Evolutionary conservation across 73 alveolate species (phyloP).

Genomic region (Symbiodinium natans): DNA sequence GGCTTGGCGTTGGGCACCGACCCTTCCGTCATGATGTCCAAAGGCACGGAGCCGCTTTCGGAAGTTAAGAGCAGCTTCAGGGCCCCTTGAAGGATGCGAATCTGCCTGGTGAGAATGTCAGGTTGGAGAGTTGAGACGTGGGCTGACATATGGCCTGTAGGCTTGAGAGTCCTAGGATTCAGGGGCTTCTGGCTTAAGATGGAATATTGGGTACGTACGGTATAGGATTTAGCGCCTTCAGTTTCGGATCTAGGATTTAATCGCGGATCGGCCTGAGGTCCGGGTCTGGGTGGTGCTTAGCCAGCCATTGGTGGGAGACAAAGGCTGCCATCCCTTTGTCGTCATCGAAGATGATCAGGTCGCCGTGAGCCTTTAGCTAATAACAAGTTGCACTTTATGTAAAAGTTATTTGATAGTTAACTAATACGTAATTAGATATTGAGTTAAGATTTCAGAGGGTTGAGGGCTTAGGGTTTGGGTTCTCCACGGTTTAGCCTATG

Average conservation of each 20-base stretch:
- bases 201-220: no score
- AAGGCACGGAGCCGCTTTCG: background rate
- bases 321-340: background rate
- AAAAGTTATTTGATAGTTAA: no score
- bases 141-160: no score
- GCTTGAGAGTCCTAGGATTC: no score
- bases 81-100: background rate
- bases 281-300: background rate
- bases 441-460: background rate
- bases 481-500: background rate
- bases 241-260: no score
- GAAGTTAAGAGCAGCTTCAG: background rate
- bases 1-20: background rate
- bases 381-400: no score
- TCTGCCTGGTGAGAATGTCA: background rate
- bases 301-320: background rate
- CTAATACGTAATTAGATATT: no score
- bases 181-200: no score
- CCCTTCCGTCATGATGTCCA: background rate
- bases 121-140: no score
- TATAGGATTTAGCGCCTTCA: no score
- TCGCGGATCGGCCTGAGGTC: background rate
- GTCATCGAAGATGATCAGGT: background rate
- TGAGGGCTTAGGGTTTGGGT: background rate
- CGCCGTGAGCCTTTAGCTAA: background rate